phyloP scores from a whole-genome alignment of 129 eudicot genomes.

The Escallonia herrerae region DNA sequence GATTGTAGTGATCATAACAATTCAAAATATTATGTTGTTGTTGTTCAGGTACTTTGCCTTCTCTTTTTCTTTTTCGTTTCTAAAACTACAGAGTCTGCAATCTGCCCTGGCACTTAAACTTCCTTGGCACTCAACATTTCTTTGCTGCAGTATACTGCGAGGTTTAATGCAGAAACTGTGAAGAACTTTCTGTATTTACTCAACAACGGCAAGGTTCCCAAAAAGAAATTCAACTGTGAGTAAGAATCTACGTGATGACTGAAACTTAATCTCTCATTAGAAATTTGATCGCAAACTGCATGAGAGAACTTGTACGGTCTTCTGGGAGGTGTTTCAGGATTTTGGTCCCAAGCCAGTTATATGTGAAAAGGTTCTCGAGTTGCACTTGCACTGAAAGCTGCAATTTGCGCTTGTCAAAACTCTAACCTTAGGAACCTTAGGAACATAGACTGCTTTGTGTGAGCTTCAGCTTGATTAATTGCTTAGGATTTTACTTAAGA shows the following conservation, averaged over 20 bases:
- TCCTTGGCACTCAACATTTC: constrained; percentile 1
- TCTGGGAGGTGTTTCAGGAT: no score
- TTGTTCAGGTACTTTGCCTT: constrained; percentile 67
- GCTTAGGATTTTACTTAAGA: no score
- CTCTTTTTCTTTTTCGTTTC: neutral
- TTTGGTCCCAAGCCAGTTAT: no score
- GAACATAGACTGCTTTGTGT: no score
- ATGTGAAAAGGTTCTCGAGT: neutral
- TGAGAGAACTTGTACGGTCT: no score
- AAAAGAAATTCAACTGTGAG: constrained; percentile 95
- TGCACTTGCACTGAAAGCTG: no score
- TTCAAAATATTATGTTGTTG: constrained; percentile 90
- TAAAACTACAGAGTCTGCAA: neutral
- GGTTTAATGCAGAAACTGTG: constrained; percentile 86
- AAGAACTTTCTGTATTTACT: constrained; percentile 72
- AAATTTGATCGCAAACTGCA: neutral
- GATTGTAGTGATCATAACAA: constrained; percentile 81
- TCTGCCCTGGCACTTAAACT: neutral
- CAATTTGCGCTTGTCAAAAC: no score
- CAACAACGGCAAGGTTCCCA: constrained; percentile 83
- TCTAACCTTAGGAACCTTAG: no score
- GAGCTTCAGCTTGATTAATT: no score
- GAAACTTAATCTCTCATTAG: neutral
- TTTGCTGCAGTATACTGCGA: constrained; percentile 75
- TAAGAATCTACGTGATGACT: constrained; percentile 3